Conservation (phyloP, 2,329 filamentous ascomycete genomes). For the Verticillium isaacii region DNA sequence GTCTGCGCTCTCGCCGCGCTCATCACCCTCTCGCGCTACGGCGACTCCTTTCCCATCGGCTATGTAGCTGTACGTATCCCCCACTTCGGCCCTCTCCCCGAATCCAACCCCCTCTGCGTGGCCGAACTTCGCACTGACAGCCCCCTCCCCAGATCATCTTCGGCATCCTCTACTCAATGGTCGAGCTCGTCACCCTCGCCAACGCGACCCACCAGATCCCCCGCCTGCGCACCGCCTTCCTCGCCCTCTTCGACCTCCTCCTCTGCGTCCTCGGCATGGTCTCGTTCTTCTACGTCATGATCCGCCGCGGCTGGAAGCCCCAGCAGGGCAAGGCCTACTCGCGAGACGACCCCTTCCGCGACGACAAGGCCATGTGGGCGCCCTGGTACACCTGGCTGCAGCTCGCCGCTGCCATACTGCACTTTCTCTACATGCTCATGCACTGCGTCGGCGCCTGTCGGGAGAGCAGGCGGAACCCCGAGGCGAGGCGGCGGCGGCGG, state of each 20-base stretch:
- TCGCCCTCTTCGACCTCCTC: constrained; percentile 12
- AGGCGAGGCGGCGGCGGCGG: not conserved
- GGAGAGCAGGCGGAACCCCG: not conserved
- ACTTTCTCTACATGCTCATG: constrained; percentile 15
- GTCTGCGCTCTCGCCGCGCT: constrained; percentile 14
- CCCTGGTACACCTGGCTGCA: constrained; percentile 17
- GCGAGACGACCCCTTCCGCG: constrained; percentile 9
- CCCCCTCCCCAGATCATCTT: constrained; percentile 19
- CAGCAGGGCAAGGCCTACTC: constrained; percentile 5
- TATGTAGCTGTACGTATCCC: constrained; percentile 9
- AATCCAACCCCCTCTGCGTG: not conserved
- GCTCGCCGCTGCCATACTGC: constrained; percentile 13
- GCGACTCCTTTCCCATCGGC: constrained; percentile 10
- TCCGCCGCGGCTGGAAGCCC: constrained; percentile 11
- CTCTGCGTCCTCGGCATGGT: constrained; percentile 14
- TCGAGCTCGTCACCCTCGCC: constrained; percentile 19
- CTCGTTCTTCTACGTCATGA: constrained; percentile 15
- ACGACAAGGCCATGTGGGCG: constrained; percentile 13
- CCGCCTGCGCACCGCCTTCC: constrained; percentile 10
- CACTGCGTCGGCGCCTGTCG: constrained; percentile 14
- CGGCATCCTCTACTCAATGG: constrained; percentile 38
- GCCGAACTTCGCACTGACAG: too few relatives aligned
- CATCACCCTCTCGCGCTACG: constrained; percentile 10
- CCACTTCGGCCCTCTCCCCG: not conserved
- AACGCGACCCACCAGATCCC: constrained; percentile 13